A percentile compares a stretch with the other conserved stretches of the same genome.
phyloP scores from a whole-genome alignment of 495 filamentous ascomycete species.

The Annulohypoxylon bovei region DNA sequence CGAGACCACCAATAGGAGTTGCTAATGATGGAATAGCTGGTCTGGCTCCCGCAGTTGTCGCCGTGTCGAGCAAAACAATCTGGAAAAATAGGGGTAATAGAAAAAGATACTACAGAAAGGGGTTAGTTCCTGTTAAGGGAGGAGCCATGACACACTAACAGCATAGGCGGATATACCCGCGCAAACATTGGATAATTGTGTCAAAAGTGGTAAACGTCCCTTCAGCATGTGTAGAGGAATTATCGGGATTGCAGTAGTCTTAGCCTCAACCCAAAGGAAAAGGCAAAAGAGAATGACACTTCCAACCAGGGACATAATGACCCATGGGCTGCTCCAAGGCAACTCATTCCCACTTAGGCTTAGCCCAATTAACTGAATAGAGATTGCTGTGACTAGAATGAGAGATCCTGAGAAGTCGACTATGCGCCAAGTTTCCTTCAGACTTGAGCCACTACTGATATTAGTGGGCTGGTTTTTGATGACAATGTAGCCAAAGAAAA shows the following conservation, averaged over 20 bases:
- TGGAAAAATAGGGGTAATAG: constrained; percentile 72
- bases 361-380: constrained; percentile 65
- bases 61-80: constrained; percentile 68
- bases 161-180: constrained; percentile 71
- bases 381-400: constrained; percentile 66
- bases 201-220: constrained; percentile 62
- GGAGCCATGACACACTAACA: constrained; percentile 50
- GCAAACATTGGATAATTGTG: constrained; percentile 68
- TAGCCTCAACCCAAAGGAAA: constrained; percentile 66
- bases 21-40: constrained; percentile 70
- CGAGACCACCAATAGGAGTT: constrained; percentile 68
- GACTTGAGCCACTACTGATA: constrained; percentile 35
- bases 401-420: constrained; percentile 67
- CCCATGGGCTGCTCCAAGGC: constrained; percentile 66
- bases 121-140: not conserved
- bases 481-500: constrained; percentile 63
- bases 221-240: constrained; percentile 67
- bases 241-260: constrained; percentile 67
- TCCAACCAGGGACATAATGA: constrained; percentile 60
- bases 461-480: constrained; percentile 54
- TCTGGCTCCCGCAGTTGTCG: constrained; percentile 67
- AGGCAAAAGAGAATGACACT: constrained; percentile 60
- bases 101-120: constrained; percentile 67
- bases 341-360: constrained; percentile 71
- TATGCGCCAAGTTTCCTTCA: constrained; percentile 59